Percentiles rank a stretch among this genome's conserved stretches.
Conservation (phyloP, 2,329 filamentous ascomycete genomes). For the Pseudogymnoascus sp. region DNA sequence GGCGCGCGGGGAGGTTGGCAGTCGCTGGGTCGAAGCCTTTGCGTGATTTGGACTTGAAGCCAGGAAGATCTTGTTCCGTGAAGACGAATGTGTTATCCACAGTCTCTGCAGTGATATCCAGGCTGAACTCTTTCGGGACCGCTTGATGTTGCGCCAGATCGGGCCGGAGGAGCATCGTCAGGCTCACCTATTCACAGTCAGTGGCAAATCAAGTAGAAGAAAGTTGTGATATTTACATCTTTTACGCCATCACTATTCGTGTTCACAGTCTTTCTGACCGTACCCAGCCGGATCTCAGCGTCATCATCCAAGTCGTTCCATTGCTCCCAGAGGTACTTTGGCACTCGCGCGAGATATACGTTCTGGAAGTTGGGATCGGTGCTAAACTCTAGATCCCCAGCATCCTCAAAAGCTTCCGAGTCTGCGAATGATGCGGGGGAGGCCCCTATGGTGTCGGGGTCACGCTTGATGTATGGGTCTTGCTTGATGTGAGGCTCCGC, state of each 20-base stretch:
- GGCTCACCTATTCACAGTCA: slow-evolving; percentile 32
- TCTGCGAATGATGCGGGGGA: slow-evolving; percentile 42
- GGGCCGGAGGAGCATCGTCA: slow-evolving; percentile 60
- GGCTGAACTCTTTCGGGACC: slow-evolving; percentile 81
- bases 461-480: slow-evolving; percentile 43
- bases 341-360: slow-evolving; percentile 68
- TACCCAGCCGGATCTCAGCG: slow-evolving; percentile 74
- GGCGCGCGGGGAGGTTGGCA: slow-evolving; percentile 50
- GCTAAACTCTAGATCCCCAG: slow-evolving; percentile 54
- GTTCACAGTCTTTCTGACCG: slow-evolving; percentile 45
- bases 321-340: slow-evolving; percentile 71
- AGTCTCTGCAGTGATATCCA: slow-evolving; percentile 59
- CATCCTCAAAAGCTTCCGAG: slow-evolving; percentile 64
- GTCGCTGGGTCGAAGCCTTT: slow-evolving; percentile 47
- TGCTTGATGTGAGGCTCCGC: slow-evolving; percentile 37
- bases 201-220: slow-evolving; percentile 16
- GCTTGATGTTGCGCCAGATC: slow-evolving; percentile 59
- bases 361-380: slow-evolving; percentile 30
- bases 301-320: slow-evolving; percentile 73
- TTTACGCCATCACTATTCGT: slow-evolving; percentile 44
- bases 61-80: slow-evolving; percentile 84
- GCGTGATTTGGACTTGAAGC: slow-evolving; percentile 56
- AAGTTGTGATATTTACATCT: slow-evolving; percentile 27
- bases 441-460: slow-evolving; percentile 37
- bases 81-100: slow-evolving; percentile 87